These are phyloP conservation scores for Penicillium hesseltinei DNA, from an alignment of 2,329 filamentous ascomycete species.

Conservation along the genomic window DNA sequence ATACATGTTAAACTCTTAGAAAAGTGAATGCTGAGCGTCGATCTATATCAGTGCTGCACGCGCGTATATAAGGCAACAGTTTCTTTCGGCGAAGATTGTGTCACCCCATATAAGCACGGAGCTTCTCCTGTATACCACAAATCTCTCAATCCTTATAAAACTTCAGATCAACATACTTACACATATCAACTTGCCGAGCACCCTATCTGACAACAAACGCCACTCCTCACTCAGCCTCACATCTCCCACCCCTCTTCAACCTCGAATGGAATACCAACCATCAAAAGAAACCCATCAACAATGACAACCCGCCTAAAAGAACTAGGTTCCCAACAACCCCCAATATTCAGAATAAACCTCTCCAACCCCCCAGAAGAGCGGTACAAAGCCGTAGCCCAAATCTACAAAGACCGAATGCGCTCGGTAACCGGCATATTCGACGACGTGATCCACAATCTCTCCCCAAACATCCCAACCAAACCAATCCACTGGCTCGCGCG, in stretches of 20 bases:
- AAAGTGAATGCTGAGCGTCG: neutral
- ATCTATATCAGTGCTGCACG: neutral
- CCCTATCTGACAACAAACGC: neutral
- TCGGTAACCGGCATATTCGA: constrained; percentile 53
- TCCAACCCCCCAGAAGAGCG: constrained; percentile 53
- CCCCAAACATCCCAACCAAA: constrained; percentile 25
- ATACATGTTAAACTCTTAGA: neutral
- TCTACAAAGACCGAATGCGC: constrained; percentile 47
- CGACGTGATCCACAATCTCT: constrained; percentile 44
- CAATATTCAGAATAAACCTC: constrained; percentile 53
- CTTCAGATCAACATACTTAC: neutral
- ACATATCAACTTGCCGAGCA: neutral
- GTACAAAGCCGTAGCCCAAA: constrained; percentile 50
- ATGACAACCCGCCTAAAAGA: neutral
- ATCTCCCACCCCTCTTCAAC: neutral
- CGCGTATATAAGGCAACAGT: neutral
- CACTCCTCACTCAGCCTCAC: neutral
- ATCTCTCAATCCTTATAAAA: neutral
- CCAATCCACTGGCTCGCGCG: constrained; percentile 42
- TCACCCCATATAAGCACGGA: neutral
- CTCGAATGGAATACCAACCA: neutral
- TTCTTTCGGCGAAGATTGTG: neutral
- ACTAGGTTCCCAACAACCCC: constrained; percentile 23
- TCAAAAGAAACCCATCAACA: neutral
- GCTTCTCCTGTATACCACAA: neutral